phyloP scores from a whole-genome alignment of 169 alveolate species.

The Cryptosporidium muris region DNA sequence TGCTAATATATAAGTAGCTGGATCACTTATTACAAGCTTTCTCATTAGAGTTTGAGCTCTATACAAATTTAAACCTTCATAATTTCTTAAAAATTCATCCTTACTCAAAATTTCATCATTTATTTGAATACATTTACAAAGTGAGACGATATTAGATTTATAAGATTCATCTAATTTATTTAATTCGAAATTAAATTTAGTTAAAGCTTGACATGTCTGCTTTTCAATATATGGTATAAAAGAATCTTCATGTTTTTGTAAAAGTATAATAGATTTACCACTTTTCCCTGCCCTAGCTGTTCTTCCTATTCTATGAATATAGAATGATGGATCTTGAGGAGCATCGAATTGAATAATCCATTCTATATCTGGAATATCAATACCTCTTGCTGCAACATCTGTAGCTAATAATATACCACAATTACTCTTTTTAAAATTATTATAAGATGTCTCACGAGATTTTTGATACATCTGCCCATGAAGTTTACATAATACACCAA shows the following conservation, averaged over 20 bases:
- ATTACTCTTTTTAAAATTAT: slow-evolving; percentile 74
- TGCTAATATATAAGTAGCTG: slow-evolving; percentile 87
- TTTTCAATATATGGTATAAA: slow-evolving; percentile 81
- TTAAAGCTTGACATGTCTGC: slow-evolving; percentile 77
- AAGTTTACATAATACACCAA: slow-evolving; percentile 76
- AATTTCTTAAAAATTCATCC: slow-evolving; percentile 19
- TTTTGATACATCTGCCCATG: slow-evolving; percentile 86
- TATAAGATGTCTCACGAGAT: slow-evolving; percentile 80
- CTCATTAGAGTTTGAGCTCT: slow-evolving; percentile 23
- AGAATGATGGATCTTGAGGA: slow-evolving; percentile 89
- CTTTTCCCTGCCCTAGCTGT: slow-evolving; percentile 89
- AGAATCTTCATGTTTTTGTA: slow-evolving; percentile 81
- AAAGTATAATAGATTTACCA: slow-evolving; percentile 84
- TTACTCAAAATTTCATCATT: slow-evolving; percentile 43
- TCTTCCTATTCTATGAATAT: slow-evolving; percentile 90
- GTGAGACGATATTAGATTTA: not conserved
- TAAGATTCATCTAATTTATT: slow-evolving; percentile 5
- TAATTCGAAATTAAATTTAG: slow-evolving; percentile 45
- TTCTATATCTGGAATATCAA: slow-evolving; percentile 92
- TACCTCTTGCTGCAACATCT: slow-evolving; percentile 94
- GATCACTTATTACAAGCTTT: slow-evolving; percentile 79
- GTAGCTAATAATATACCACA: slow-evolving; percentile 88
- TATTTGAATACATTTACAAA: slow-evolving; percentile 17
- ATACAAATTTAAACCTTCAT: not conserved
- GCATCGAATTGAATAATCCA: slow-evolving; percentile 95